A percentile compares a stretch with the other conserved stretches of the same genome.
phyloP scores from a whole-genome alignment of 768 basidiomycete species.

The Zangia roseola region DNA sequence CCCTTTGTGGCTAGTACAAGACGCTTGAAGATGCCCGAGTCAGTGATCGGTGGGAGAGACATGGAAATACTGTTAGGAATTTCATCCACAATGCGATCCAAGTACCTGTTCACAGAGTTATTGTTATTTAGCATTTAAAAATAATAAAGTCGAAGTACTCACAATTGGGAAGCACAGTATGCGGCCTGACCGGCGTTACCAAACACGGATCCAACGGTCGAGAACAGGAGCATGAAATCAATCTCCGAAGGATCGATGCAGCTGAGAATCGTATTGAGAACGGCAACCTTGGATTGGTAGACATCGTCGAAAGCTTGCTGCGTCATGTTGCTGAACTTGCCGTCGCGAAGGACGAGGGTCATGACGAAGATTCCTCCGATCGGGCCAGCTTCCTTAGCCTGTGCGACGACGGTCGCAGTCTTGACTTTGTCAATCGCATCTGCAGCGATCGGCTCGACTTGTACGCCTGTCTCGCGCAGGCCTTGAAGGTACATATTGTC shows the following conservation, averaged over 20 bases:
- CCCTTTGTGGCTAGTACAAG: slow-evolving; percentile 28
- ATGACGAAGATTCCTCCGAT: slow-evolving; percentile 35
- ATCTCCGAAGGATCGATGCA: slow-evolving; percentile 18
- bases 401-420: slow-evolving; percentile 23
- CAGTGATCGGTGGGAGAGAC: slow-evolving; percentile 34
- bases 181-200: slow-evolving; percentile 28
- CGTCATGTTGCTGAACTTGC: slow-evolving; percentile 33
- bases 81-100: slow-evolving; percentile 31
- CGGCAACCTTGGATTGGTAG: slow-evolving; percentile 22
- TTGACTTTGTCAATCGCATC: slow-evolving; percentile 24
- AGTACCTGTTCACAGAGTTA: slow-evolving; percentile 22
- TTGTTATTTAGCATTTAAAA: neutral
- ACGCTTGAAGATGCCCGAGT: slow-evolving; percentile 35
- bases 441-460: slow-evolving; percentile 28
- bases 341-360: slow-evolving; percentile 35
- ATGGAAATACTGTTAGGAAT: slow-evolving; percentile 34
- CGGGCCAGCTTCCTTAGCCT: slow-evolving; percentile 21
- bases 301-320: slow-evolving; percentile 30
- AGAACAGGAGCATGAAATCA: slow-evolving; percentile 35
- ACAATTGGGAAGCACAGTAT: slow-evolving; percentile 24
- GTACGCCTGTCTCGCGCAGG: slow-evolving; percentile 22
- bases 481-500: slow-evolving; percentile 30
- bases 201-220: slow-evolving; percentile 34
- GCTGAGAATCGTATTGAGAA: slow-evolving; percentile 15
- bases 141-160: slow-evolving; percentile 2